A percentile compares a stretch with the other conserved stretches of the same genome.
Conservation (phyloP, 129 eudicot genomes). For the Arctium lappa region DNA sequence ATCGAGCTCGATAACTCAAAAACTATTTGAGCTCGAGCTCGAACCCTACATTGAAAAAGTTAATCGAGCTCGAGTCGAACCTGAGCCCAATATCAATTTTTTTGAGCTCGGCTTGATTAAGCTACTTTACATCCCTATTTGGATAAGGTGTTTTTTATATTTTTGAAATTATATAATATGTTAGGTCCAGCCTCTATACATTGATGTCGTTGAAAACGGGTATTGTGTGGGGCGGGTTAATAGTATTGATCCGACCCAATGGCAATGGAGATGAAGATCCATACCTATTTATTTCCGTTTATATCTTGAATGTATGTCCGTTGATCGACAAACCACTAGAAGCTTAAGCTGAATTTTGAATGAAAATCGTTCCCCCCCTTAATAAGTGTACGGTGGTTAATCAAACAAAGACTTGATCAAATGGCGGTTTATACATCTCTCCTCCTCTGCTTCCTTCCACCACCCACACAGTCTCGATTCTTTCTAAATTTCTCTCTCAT, state of each 20-base stretch:
- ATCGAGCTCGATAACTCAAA: too few relatives aligned
- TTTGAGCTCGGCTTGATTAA: too few relatives aligned
- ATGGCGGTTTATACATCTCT: constrained; percentile 9
- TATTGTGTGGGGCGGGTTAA: too few relatives aligned
- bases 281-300: not conserved
- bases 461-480: constrained; percentile 20
- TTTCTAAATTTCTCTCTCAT: constrained; percentile 28
- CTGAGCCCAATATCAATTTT: too few relatives aligned
- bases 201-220: too few relatives aligned
- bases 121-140: too few relatives aligned
- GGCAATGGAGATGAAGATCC: not conserved
- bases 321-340: not conserved
- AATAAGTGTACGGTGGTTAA: not conserved
- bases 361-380: not conserved
- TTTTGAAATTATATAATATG: too few relatives aligned
- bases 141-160: too few relatives aligned
- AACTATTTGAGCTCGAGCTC: too few relatives aligned
- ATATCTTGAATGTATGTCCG: not conserved
- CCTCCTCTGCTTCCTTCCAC: not conserved
- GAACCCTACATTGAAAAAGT: too few relatives aligned
- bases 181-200: too few relatives aligned
- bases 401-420: constrained; percentile 30
- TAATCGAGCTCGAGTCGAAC: too few relatives aligned
- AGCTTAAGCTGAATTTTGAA: not conserved
- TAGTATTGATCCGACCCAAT: not conserved